Conservation (phyloP, 2,329 filamentous ascomycete genomes). For the Emericellopsis atlantica region DNA sequence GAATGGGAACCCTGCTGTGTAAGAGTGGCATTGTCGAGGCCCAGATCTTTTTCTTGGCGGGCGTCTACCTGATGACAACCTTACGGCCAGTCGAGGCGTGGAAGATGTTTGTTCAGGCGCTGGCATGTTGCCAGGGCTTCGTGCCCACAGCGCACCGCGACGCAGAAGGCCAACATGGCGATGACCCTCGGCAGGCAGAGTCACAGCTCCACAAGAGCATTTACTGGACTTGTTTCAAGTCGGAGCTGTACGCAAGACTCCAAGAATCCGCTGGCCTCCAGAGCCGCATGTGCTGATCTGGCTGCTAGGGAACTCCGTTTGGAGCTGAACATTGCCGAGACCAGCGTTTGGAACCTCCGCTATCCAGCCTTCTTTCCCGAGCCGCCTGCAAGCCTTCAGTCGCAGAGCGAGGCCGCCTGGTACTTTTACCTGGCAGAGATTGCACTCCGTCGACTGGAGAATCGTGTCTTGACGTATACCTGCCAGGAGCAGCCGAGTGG, state of each 20-base stretch:
- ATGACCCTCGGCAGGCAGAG: background rate
- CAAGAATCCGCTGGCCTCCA: background rate
- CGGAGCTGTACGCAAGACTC: background rate
- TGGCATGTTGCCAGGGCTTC: constrained; percentile 5
- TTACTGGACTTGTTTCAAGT: constrained; percentile 1
- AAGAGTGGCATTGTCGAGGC: too few species aligned
- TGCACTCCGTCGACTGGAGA: too few species aligned
- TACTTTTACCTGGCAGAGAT: too few species aligned
- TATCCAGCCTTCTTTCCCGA: background rate
- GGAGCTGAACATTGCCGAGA: background rate
- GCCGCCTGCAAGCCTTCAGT: too few species aligned
- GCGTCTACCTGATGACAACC: constrained; percentile 7
- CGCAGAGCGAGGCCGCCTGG: too few species aligned
- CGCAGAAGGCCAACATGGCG: background rate
- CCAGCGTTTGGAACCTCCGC: background rate
- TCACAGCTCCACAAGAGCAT: background rate
- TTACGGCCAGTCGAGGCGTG: constrained; percentile 5
- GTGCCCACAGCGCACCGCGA: constrained; percentile 1
- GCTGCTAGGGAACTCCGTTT: background rate
- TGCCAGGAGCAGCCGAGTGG: too few species aligned
- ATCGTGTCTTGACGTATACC: too few species aligned
- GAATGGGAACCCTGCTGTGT: too few species aligned
- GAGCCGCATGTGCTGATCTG: background rate
- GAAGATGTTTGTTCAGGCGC: constrained; percentile 7
- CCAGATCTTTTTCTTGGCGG: too few species aligned